Conservation (phyloP, 139 green algal species). For the Pedinophyceae sp. region DNA sequence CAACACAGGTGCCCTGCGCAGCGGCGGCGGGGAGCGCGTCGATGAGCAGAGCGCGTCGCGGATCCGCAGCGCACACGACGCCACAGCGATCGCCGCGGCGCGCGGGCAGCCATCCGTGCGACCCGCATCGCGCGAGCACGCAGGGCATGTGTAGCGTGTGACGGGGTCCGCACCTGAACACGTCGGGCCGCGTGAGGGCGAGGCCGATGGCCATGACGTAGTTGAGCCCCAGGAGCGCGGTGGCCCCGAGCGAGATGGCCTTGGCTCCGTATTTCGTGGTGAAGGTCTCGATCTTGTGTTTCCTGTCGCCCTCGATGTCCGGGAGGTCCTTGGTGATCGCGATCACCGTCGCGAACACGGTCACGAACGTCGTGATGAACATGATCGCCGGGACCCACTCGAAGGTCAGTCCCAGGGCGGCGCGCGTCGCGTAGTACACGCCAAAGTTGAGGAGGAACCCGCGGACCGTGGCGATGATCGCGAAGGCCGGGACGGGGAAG, state of each 20-base stretch:
- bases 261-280: slow-evolving; percentile 67
- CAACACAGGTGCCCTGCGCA: slow-evolving; percentile 71
- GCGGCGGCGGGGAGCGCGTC: background rate
- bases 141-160: too few species aligned
- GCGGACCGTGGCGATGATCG: slow-evolving; percentile 93
- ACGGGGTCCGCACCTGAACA: too few species aligned
- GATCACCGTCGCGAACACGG: slow-evolving; percentile 89
- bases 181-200: slow-evolving; percentile 29
- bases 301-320: slow-evolving; percentile 85
- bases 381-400: slow-evolving; percentile 64
- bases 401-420: slow-evolving; percentile 77
- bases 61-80: slow-evolving; percentile 1
- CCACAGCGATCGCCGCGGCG: too few species aligned
- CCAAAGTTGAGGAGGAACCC: slow-evolving; percentile 98
- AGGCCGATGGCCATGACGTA: slow-evolving; percentile 62
- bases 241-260: slow-evolving; percentile 31
- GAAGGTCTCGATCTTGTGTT: slow-evolving; percentile 84
- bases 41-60: background rate
- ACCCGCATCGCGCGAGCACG: too few species aligned
- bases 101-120: too few species aligned
- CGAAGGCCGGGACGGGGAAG: slow-evolving; percentile 80
- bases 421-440: slow-evolving; percentile 86
- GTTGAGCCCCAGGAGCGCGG: slow-evolving; percentile 71
- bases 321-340: slow-evolving; percentile 97
- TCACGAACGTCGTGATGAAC: slow-evolving; percentile 98